Conservation (phyloP, 768 basidiomycete genomes). For the Collybiopsis luxurians region DNA sequence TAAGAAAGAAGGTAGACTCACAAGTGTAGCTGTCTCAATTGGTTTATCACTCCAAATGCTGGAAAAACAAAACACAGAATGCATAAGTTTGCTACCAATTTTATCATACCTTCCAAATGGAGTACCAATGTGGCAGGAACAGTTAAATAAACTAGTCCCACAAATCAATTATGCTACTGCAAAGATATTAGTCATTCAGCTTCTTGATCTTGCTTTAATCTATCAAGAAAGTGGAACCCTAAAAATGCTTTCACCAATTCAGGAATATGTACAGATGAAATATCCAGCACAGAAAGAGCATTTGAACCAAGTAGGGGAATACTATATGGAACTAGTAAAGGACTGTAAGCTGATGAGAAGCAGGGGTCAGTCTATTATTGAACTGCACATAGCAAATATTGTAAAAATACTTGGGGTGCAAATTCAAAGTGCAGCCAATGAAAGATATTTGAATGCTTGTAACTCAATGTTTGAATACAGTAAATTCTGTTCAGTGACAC, state of each 20-base stretch:
- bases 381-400: neutral
- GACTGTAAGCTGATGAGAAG: neutral
- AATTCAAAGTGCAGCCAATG: neutral
- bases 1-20: neutral
- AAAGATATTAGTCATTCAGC: neutral
- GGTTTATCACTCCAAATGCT: neutral
- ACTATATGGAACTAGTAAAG: neutral
- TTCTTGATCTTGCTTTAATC: neutral
- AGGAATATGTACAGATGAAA: neutral
- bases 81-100: neutral
- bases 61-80: neutral
- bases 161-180: neutral
- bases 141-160: neutral
- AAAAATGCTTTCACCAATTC: neutral
- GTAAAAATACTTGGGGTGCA: neutral
- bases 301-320: neutral
- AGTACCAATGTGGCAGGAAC: neutral
- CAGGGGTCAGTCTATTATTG: neutral
- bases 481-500: neutral
- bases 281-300: neutral
- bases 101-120: neutral
- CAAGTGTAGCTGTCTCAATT: constrained; percentile 1
- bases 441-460: neutral
- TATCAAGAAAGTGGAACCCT: neutral
- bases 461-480: neutral